These are phyloP conservation scores for Lactarius akahatsu DNA, from an alignment of 768 basidiomycete species.

Conservation along the genomic window DNA sequence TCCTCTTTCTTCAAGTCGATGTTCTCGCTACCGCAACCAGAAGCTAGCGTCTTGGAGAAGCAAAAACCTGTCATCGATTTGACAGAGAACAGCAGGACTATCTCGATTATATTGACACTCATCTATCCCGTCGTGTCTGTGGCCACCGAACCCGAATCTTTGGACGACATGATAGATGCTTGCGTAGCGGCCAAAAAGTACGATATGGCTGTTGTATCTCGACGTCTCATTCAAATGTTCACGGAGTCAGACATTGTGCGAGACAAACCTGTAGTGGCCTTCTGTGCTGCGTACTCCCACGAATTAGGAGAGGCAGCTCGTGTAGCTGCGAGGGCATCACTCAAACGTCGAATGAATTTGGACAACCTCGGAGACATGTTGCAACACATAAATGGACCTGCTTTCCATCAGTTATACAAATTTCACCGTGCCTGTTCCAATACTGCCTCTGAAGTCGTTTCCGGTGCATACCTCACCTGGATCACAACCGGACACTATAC, in stretches of 20 bases:
- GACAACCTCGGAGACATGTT: conserved; percentile 2
- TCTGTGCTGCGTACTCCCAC: not conserved
- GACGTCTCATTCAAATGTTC: not conserved
- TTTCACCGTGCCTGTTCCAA: conserved; percentile 15
- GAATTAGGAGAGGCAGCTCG: not conserved
- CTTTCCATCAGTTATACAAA: not conserved
- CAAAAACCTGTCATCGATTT: not conserved
- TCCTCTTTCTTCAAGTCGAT: conserved; percentile 17
- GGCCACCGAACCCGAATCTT: not conserved
- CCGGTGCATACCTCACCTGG: not conserved
- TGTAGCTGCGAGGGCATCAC: conserved; percentile 15
- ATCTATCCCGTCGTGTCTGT: not conserved
- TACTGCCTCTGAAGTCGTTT: not conserved
- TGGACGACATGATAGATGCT: not conserved
- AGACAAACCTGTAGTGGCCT: not conserved
- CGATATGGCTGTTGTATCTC: not conserved
- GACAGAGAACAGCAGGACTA: not conserved
- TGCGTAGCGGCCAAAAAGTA: not conserved
- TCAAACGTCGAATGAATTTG: not conserved
- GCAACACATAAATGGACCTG: not conserved
- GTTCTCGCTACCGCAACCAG: not conserved
- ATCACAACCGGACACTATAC: no score
- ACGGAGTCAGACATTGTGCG: not conserved
- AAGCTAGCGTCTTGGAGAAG: not conserved
- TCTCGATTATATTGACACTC: not conserved